Percentiles rank a stretch among this genome's conserved stretches.
These are phyloP conservation scores for Chaetomium sp. DNA, from an alignment of 2,329 filamentous ascomycete genomes.

Conservation along the genomic window DNA sequence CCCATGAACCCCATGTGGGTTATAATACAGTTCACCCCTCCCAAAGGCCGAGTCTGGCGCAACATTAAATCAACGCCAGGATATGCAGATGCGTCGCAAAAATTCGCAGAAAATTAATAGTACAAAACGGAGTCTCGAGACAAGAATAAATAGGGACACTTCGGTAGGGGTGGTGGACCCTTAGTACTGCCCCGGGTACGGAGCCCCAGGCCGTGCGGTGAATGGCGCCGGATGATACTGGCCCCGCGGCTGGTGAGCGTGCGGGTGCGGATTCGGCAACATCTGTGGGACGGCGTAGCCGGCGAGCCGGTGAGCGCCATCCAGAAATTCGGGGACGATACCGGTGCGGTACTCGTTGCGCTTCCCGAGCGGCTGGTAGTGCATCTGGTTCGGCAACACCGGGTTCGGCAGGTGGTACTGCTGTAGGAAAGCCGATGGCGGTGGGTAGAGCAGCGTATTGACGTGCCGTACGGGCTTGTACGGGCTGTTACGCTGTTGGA, in stretches of 20 bases:
- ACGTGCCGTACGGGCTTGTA: slow-evolving; percentile 90
- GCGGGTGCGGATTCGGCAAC: slow-evolving; percentile 16
- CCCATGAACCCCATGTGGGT: neutral
- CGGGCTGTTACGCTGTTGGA: slow-evolving; percentile 86
- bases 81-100: slow-evolving; percentile 23
- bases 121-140: neutral
- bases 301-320: slow-evolving; percentile 8
- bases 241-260: neutral
- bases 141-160: neutral
- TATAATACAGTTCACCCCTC: slow-evolving; percentile 5
- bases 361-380: slow-evolving; percentile 77
- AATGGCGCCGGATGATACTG: slow-evolving; percentile 11
- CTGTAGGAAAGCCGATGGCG: slow-evolving; percentile 77
- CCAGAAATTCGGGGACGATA: slow-evolving; percentile 65
- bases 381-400: slow-evolving; percentile 71
- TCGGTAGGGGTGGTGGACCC: too few relatives aligned
- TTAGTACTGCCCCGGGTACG: slow-evolving; percentile 22
- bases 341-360: slow-evolving; percentile 68
- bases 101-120: slow-evolving; percentile 5
- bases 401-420: slow-evolving; percentile 61
- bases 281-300: slow-evolving; percentile 9
- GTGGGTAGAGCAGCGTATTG: slow-evolving; percentile 87
- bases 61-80: slow-evolving; percentile 16
- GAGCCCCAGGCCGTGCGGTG: neutral
- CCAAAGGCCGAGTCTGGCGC: neutral